Base-by-base conservation (phyloP, 495 filamentous ascomycete genomes). In the Daldinia bambusicola region DNA sequence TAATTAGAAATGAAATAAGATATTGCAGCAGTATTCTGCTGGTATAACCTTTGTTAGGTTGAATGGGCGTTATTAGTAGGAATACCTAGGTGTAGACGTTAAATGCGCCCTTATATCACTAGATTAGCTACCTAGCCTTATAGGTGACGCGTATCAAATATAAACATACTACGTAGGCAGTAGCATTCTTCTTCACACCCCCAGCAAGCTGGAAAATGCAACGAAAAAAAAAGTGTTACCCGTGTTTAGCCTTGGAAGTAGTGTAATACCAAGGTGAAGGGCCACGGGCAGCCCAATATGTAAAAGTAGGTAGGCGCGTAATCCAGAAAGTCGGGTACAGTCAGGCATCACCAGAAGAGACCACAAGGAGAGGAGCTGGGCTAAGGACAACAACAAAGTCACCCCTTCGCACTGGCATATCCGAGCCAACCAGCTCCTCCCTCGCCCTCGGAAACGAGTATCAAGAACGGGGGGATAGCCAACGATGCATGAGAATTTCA, bases 211-310 rank as follows among this genome's bases (percentile, higher is more conserved):
- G 34, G 59, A 52, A 41, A 61, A 8, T 61, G 36, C 38, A 50
- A 72, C 69, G 70, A 72, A 72, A 72, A 72, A 72, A 72, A 72
- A 65, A 61, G 32, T 32, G 37, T 12, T 59, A 8, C 50, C 26
- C 12, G 66, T 52, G 9, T 70, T 66, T 34, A 45, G 40, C 16
- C 55, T 38, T 38, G 61, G 67, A 66, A 20, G 61, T 43, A 69
- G 67, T 69, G 67, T 69, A 65, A 70, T 70, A 66, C 67, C 67
- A 70, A 40, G 36, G 16, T 50, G 38, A 32, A 32, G 43, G 55
- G 66, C 55, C 43, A 26, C 59, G 32, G 34, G 55, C 40, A 58
- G 20, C 59, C 41, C 41, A 22, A 20, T 14, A 18, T 18, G 36
- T 30, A 63, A 63, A 69, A 63, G 53, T 40, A 52, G 31, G 14